Percentiles rank a stretch among this genome's conserved stretches.
Evolutionary conservation across 163 green algal species (phyloP).

Genomic region (Coccomyxa subellipsoidea): DNA sequence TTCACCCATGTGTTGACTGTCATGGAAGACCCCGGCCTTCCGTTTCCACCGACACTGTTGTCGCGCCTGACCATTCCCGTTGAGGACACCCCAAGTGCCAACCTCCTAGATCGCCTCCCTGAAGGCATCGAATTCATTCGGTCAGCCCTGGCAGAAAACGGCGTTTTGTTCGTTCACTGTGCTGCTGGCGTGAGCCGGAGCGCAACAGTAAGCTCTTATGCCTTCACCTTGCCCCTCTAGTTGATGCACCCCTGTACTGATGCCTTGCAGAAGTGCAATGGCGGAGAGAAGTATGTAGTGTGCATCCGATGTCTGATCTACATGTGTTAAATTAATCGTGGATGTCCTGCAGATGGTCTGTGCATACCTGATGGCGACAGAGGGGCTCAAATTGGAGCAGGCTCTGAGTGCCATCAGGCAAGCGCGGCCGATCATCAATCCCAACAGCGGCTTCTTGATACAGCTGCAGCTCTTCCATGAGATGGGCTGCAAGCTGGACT

Average conservation of each 20-base stretch:
- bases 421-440: conserved; percentile 26
- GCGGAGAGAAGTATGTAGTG: not conserved
- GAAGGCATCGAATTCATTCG: conserved; percentile 30
- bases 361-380: conserved; percentile 58
- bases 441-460: conserved; percentile 73
- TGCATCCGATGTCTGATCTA: not conserved
- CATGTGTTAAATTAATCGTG: not conserved
- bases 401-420: conserved; percentile 23
- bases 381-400: conserved; percentile 11
- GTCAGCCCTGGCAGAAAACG: conserved; percentile 9
- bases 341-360: conserved; percentile 34
- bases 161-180: conserved; percentile 61
- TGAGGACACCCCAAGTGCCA: conserved; percentile 46
- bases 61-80: conserved; percentile 26
- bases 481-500: conserved; percentile 43
- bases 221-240: not conserved
- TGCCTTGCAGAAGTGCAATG: not conserved
- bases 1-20: not conserved
- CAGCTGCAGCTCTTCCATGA: conserved; percentile 69
- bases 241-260: too few relatives aligned
- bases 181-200: conserved; percentile 60
- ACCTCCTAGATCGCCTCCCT: conserved; percentile 51
- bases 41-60: conserved; percentile 1
- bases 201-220: conserved; percentile 36
- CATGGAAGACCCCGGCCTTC: not conserved